phyloP scores from a whole-genome alignment of 2,329 filamentous ascomycete genomes.

The Claviceps humidiphila region DNA sequence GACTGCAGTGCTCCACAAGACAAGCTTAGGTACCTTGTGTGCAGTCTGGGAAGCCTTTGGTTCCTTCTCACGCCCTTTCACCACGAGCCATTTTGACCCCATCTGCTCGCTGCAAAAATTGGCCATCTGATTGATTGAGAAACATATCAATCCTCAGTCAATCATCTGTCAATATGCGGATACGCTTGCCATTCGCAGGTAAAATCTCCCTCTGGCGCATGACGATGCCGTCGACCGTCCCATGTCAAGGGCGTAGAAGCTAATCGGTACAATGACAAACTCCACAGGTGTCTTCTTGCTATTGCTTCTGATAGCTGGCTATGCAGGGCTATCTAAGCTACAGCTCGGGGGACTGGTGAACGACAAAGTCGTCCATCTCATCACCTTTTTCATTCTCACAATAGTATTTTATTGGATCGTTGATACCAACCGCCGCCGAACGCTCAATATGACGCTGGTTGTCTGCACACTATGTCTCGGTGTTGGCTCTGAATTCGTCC shows the following conservation, averaged over 20 bases:
- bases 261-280: constrained; percentile 9
- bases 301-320: constrained; percentile 63
- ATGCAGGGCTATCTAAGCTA: constrained; percentile 60
- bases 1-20: neutral
- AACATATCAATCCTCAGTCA: neutral
- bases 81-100: neutral
- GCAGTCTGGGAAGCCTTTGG: neutral
- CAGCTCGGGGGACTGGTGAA: constrained; percentile 50
- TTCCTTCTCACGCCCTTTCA: neutral
- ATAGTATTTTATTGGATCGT: constrained; percentile 91
- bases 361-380: constrained; percentile 78
- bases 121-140: neutral
- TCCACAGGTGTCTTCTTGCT: constrained; percentile 51
- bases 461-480: constrained; percentile 62
- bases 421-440: constrained; percentile 77
- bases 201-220: neutral
- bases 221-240: neutral
- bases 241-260: neutral
- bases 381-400: constrained; percentile 85
- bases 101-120: neutral
- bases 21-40: neutral
- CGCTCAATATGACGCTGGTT: constrained; percentile 68
- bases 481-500: constrained; percentile 63
- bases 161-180: constrained; percentile 4
- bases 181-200: constrained; percentile 5